Base-by-base conservation (phyloP, 225 moss, liverwort and hornwort genomes). In the Thuidium tamariscinum region DNA sequence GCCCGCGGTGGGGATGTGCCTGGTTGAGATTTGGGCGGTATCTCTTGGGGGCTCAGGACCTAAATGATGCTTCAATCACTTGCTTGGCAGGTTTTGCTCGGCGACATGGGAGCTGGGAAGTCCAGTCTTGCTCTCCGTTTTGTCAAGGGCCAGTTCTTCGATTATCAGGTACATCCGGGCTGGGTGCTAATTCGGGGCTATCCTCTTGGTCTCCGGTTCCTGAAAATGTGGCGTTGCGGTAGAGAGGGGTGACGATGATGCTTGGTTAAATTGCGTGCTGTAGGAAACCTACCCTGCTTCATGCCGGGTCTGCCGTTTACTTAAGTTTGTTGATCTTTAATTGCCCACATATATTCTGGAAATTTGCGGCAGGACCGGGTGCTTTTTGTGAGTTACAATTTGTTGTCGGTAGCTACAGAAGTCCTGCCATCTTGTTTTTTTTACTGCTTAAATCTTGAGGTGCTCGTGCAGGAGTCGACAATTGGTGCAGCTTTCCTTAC, bases 61-160 rank as follows among this genome's bases (percentile, higher is more conserved):
- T 91, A 76, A 81, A 10, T 25, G 60, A 27, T 55, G 12, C 19
- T 82, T 80, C 75, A 52, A 79, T 80, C 16, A 37, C 42, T 86
- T 18, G 54, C 30, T 59, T 83, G 34, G 77, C 93, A 99, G 98
- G 98, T 99, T 75, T 83, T 99, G 70, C 94, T 99, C 44, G 98
- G 98, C 82, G 98, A 99, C 80, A 97, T 99, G 96, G 98, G 98
- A 87, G 96, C 98, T 88, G 98, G 98, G 56, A 99, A 99, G 86
- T 99, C 98, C 27, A 99, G 98, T 89, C 92, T 97, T 39, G 97
- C 95, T 30, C 92, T 93, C 46, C 98, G 98, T 23, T 99, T 98
- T 78, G 95, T 95, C 18, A 95, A 93, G 88, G 98, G 98, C 14
- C 96, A 98, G 80, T 98, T 96, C 78, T 95, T 94, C 56, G 98